Percentiles rank a stretch among this genome's conserved stretches.
Conservation (phyloP, 805 yeast genomes). For the Candida maesae region DNA sequence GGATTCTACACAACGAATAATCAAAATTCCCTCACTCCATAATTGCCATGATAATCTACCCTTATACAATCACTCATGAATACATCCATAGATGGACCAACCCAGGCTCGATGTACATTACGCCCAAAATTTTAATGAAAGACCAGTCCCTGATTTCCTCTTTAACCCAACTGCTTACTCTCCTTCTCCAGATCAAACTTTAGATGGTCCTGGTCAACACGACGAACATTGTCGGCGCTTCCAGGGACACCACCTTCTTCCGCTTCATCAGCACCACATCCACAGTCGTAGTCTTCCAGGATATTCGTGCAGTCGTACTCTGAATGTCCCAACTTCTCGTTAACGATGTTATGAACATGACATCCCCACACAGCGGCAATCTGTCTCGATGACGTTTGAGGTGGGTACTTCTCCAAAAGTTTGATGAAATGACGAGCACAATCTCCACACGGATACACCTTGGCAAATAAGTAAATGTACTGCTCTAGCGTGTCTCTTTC, state of each 20-base stretch:
- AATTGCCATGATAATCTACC: too few relatives aligned
- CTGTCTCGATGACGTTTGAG: slow-evolving; percentile 71
- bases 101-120: too few relatives aligned
- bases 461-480: slow-evolving; percentile 74
- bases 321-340: slow-evolving; percentile 62
- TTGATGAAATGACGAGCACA: slow-evolving; percentile 89
- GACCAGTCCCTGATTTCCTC: background rate
- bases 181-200: slow-evolving; percentile 46
- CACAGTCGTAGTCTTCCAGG: slow-evolving; percentile 92
- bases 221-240: slow-evolving; percentile 1
- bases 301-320: slow-evolving; percentile 82
- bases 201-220: slow-evolving; percentile 39
- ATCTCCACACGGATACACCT: slow-evolving; percentile 96
- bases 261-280: slow-evolving; percentile 78
- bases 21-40: too few relatives aligned
- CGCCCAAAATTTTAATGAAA: background rate
- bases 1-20: too few relatives aligned
- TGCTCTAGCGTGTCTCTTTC: slow-evolving; percentile 60
- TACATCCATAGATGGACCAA: too few relatives aligned
- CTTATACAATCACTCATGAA: too few relatives aligned
- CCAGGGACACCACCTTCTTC: slow-evolving; percentile 10
- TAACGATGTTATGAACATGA: slow-evolving; percentile 83
- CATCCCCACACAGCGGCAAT: slow-evolving; percentile 97
- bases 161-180: slow-evolving; percentile 40
- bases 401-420: slow-evolving; percentile 70